Evolutionary conservation across 108 stramenopile species (phyloP).

Genomic region (Nannochloropsis salina): DNA sequence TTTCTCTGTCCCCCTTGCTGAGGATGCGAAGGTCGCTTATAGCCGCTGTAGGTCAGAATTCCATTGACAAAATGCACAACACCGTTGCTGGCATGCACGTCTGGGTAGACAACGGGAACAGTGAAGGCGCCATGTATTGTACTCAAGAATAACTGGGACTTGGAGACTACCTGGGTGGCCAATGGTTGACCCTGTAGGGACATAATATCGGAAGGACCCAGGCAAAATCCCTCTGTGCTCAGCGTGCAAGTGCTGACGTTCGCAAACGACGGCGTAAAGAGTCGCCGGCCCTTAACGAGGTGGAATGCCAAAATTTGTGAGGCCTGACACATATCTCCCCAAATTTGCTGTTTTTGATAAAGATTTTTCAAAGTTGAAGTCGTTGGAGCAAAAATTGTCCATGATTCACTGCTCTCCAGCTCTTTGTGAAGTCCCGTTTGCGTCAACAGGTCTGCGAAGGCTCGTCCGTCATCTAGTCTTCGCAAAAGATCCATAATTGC

Average conservation of each 20-base stretch:
- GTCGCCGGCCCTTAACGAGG: background rate
- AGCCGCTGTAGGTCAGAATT: constrained; percentile 32
- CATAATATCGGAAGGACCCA: background rate
- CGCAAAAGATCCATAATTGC: background rate
- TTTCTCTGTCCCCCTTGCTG: too few species aligned
- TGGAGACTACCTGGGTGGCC: background rate
- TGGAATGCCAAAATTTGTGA: background rate
- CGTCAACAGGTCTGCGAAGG: background rate
- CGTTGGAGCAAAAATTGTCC: background rate
- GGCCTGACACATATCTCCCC: background rate
- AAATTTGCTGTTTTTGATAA: background rate
- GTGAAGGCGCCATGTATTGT: constrained; percentile 3
- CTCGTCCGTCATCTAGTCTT: constrained; percentile 5
- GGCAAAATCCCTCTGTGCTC: background rate
- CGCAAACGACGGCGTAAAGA: background rate
- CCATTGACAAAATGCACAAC: constrained; percentile 38
- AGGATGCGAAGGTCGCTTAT: background rate
- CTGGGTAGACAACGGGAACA: constrained; percentile 28
- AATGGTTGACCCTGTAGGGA: constrained; percentile 20
- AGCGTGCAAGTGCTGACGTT: background rate
- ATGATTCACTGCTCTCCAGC: constrained; percentile 2
- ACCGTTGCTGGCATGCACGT: constrained; percentile 40
- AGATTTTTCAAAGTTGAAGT: background rate
- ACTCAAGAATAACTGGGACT: background rate
- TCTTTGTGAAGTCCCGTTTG: background rate